Conservation (phyloP, 306 rosid species). For the Cucurbita ficifolia region DNA sequence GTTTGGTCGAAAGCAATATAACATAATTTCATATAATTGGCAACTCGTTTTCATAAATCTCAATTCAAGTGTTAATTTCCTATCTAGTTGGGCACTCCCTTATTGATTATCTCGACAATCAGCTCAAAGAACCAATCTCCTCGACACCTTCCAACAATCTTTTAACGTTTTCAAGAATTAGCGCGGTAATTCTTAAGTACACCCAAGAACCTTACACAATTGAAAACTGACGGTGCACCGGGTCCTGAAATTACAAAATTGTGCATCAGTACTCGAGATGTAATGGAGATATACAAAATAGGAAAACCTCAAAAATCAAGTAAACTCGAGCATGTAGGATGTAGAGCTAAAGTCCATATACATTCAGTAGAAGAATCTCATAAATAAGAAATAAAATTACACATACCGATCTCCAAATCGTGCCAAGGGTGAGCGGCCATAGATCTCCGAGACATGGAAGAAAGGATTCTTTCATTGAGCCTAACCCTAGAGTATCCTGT, state of each 20-base stretch:
- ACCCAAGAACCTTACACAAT: constrained; percentile 48
- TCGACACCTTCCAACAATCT: neutral
- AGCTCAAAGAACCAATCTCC: neutral
- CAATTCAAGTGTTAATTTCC: neutral
- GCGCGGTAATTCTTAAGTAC: neutral
- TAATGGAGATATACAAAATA: neutral
- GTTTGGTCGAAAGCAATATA: neutral
- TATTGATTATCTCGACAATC: neutral
- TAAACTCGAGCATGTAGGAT: neutral
- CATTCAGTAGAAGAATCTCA: neutral
- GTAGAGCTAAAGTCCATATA: neutral
- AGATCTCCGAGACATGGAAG: constrained; percentile 71
- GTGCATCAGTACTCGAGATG: neutral
- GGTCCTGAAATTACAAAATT: constrained; percentile 49
- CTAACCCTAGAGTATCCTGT: constrained; percentile 17
- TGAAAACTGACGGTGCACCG: constrained; percentile 85
- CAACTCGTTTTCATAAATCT: neutral
- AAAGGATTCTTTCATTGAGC: constrained; percentile 82
- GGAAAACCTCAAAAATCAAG: neutral
- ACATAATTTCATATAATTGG: neutral
- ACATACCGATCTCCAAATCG: constrained; percentile 77
- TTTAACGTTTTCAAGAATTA: neutral
- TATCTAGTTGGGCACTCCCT: neutral
- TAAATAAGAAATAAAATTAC: neutral
- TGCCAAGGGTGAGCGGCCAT: constrained; percentile 99